Conservation (phyloP, 352 stramenopile genomes). For the Phytophthora cajani region DNA sequence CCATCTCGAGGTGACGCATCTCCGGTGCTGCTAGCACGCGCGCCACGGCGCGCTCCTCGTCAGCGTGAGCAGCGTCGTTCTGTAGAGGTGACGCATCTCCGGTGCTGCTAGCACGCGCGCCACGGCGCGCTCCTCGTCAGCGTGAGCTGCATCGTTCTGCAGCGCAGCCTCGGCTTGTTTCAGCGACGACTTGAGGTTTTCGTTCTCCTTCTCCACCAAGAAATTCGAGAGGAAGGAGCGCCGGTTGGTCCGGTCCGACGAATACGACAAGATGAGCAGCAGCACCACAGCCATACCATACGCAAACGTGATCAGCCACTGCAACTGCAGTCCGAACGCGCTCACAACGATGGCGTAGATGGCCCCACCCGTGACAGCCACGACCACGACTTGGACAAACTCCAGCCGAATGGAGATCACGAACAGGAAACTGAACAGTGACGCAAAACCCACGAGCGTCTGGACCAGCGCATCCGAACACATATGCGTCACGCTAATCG, state of each 20-base stretch:
- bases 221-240: slow-evolving; percentile 86
- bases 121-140: slow-evolving; percentile 78
- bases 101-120: slow-evolving; percentile 68
- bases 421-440: slow-evolving; percentile 85
- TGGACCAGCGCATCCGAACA: slow-evolving; percentile 71
- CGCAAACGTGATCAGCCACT: slow-evolving; percentile 73
- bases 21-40: slow-evolving; percentile 71
- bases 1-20: slow-evolving; percentile 78
- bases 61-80: slow-evolving; percentile 76
- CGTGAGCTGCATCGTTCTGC: slow-evolving; percentile 78
- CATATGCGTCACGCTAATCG: slow-evolving; percentile 47
- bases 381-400: slow-evolving; percentile 86
- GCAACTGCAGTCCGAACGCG: slow-evolving; percentile 58
- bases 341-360: slow-evolving; percentile 73
- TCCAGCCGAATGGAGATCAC: slow-evolving; percentile 87
- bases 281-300: slow-evolving; percentile 74
- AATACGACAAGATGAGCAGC: slow-evolving; percentile 81
- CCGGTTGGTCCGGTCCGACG: slow-evolving; percentile 79
- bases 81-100: slow-evolving; percentile 77
- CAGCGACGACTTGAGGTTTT: slow-evolving; percentile 78
- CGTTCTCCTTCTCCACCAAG: slow-evolving; percentile 87
- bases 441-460: slow-evolving; percentile 71
- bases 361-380: slow-evolving; percentile 57
- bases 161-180: slow-evolving; percentile 78
- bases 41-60: slow-evolving; percentile 78